Evolutionary conservation across 495 filamentous ascomycete genomes (phyloP).

Genomic region (Penicillium maclennaniae): DNA sequence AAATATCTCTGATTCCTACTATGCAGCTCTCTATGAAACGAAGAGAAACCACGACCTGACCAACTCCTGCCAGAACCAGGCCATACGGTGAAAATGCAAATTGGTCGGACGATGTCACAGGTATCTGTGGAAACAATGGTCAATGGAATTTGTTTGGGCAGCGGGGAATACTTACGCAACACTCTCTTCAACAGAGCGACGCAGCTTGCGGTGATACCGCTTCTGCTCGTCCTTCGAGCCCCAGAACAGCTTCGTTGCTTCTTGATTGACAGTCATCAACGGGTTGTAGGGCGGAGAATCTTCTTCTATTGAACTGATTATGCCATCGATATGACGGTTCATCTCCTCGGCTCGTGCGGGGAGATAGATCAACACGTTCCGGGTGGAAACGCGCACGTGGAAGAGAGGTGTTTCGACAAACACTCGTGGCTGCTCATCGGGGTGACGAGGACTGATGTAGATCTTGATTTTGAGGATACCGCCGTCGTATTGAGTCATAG

Average conservation of each 20-base stretch:
- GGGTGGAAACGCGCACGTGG: slow-evolving; percentile 79
- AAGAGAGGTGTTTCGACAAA: slow-evolving; percentile 77
- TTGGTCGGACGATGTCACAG: background rate
- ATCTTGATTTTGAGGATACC: slow-evolving; percentile 82
- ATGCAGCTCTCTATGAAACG: background rate
- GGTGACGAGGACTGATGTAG: slow-evolving; percentile 81
- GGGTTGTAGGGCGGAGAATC: slow-evolving; percentile 87
- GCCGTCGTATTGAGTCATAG: slow-evolving; percentile 91
- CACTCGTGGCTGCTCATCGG: slow-evolving; percentile 84
- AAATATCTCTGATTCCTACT: background rate
- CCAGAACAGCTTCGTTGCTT: slow-evolving; percentile 87
- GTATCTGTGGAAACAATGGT: background rate
- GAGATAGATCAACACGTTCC: slow-evolving; percentile 82
- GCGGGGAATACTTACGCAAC: slow-evolving; percentile 37
- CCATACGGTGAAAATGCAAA: background rate
- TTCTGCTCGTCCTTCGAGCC: slow-evolving; percentile 73
- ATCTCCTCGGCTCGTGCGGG: slow-evolving; percentile 71
- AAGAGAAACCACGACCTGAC: background rate
- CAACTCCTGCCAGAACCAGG: background rate
- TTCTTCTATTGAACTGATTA: slow-evolving; percentile 80
- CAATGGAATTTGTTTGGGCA: background rate
- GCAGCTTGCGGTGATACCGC: slow-evolving; percentile 75
- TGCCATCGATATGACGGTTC: slow-evolving; percentile 77
- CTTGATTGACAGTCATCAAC: slow-evolving; percentile 78
- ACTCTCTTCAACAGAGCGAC: slow-evolving; percentile 55